These are phyloP conservation scores for Quercus bicolor DNA, from an alignment of 306 rosid species.

Conservation along the genomic window DNA sequence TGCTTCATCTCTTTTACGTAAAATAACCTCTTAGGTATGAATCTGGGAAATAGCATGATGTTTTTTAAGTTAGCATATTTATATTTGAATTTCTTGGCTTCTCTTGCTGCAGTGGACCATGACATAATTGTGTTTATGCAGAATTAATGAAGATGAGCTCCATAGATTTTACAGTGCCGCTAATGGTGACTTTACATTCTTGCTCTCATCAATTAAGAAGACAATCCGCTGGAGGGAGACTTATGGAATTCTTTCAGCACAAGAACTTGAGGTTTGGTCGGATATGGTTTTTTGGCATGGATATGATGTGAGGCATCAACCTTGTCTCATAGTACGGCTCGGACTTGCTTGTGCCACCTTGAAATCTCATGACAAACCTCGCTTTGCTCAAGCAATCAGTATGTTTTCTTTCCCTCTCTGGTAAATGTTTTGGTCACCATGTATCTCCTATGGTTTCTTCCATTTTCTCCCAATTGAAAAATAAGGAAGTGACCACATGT, in stretches of 20 bases:
- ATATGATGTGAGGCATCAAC: conserved; percentile 58
- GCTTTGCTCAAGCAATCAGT: conserved; percentile 79
- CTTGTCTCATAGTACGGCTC: conserved; percentile 81
- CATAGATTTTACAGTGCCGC: conserved; percentile 63
- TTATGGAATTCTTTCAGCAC: conserved; percentile 59
- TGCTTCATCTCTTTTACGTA: conserved; percentile 9
- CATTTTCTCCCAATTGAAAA: neutral
- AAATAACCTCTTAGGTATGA: conserved; percentile 25
- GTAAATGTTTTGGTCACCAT: neutral
- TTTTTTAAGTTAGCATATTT: conserved; percentile 31
- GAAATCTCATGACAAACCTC: conserved; percentile 64
- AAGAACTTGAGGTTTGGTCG: conserved; percentile 84
- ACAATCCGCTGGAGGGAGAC: conserved; percentile 73
- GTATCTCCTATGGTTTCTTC: neutral
- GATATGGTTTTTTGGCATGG: conserved; percentile 86
- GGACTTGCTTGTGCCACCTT: conserved; percentile 62
- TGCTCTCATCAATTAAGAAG: conserved; percentile 69
- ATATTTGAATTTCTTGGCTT: conserved; percentile 31
- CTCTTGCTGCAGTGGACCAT: conserved; percentile 42
- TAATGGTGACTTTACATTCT: conserved; percentile 56
- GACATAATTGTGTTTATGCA: conserved; percentile 66
- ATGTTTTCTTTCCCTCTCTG: conserved; percentile 32
- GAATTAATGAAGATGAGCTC: conserved; percentile 73
- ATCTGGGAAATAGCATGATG: neutral
- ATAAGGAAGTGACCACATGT: neutral